Evolutionary conservation across 371 early-diverging fungal genomes (phyloP).

Genomic region (Zopfochytrium polystomum): DNA sequence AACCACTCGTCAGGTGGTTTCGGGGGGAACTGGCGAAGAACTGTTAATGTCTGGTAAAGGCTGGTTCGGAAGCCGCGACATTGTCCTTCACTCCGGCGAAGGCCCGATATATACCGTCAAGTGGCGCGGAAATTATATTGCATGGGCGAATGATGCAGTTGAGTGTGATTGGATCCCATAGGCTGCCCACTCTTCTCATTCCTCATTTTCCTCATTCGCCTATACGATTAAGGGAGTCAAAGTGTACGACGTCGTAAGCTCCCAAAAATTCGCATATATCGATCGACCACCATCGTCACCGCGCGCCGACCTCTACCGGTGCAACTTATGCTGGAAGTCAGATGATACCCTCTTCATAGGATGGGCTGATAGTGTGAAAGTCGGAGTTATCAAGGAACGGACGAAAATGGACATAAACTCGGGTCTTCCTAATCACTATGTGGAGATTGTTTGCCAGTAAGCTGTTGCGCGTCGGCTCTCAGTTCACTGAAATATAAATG

Average conservation of each 20-base stretch:
- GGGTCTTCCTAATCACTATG: conserved; percentile 59
- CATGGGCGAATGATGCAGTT: conserved; percentile 88
- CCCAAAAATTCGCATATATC: conserved; percentile 77
- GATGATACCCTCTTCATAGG: conserved; percentile 76
- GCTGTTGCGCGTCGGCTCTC: too few relatives aligned
- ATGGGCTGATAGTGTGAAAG: conserved; percentile 90
- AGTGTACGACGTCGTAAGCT: conserved; percentile 69
- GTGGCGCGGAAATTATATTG: conserved; percentile 81
- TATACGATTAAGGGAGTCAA: conserved; percentile 61
- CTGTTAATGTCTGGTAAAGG: conserved; percentile 70
- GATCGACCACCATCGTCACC: conserved; percentile 76
- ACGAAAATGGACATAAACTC: conserved; percentile 22
- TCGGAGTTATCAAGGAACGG: conserved; percentile 69
- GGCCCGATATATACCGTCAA: conserved; percentile 82
- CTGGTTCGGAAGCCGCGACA: conserved; percentile 61
- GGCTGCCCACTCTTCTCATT: too few relatives aligned
- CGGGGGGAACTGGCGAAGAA: conserved; percentile 87
- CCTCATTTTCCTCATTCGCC: background rate
- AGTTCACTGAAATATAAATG: too few relatives aligned
- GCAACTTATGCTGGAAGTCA: conserved; percentile 82
- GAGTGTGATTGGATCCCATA: conserved; percentile 24
- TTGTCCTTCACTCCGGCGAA: conserved; percentile 75
- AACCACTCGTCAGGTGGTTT: conserved; percentile 73
- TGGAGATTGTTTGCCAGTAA: conserved; percentile 75
- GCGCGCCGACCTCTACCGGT: conserved; percentile 81